A percentile compares a stretch with the other conserved stretches of the same genome.
phyloP scores from a whole-genome alignment of 73 alveolate species.

The Paraurostyla sp. region DNA sequence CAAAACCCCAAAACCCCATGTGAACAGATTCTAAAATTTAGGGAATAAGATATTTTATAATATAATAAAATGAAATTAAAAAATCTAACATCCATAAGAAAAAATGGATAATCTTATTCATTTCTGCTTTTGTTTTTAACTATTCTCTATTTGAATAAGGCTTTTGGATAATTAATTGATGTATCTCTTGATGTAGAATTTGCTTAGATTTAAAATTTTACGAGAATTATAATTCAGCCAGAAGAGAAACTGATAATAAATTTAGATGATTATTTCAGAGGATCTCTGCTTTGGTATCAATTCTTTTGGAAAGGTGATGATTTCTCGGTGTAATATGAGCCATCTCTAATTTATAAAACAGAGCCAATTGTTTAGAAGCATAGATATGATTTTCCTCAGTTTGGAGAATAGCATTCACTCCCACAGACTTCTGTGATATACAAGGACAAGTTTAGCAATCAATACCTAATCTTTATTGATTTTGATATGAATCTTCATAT shows the following conservation, averaged over 20 bases:
- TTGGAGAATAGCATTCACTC: not conserved
- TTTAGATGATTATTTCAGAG: not conserved
- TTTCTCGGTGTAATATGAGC: not conserved
- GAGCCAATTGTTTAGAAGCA: not conserved
- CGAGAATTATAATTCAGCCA: not conserved
- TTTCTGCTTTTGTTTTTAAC: too few relatives aligned
- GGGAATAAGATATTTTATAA: too few relatives aligned
- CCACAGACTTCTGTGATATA: not conserved
- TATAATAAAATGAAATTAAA: too few relatives aligned
- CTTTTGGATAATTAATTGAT: too few relatives aligned
- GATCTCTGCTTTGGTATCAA: not conserved
- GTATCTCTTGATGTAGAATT: not conserved
- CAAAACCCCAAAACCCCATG: too few relatives aligned
- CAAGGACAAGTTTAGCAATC: not conserved
- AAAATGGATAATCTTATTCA: too few relatives aligned
- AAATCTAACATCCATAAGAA: too few relatives aligned
- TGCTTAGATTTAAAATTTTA: not conserved
- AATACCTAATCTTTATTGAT: not conserved
- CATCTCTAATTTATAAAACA: not conserved
- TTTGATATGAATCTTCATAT: not conserved
- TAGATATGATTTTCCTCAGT: not conserved
- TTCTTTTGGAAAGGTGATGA: not conserved
- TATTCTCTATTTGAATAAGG: too few relatives aligned
- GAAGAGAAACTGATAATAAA: not conserved
- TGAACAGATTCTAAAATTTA: too few relatives aligned